Evolutionary conservation across 768 basidiomycete genomes (phyloP).

Genomic region (Pleurotus giganteus): DNA sequence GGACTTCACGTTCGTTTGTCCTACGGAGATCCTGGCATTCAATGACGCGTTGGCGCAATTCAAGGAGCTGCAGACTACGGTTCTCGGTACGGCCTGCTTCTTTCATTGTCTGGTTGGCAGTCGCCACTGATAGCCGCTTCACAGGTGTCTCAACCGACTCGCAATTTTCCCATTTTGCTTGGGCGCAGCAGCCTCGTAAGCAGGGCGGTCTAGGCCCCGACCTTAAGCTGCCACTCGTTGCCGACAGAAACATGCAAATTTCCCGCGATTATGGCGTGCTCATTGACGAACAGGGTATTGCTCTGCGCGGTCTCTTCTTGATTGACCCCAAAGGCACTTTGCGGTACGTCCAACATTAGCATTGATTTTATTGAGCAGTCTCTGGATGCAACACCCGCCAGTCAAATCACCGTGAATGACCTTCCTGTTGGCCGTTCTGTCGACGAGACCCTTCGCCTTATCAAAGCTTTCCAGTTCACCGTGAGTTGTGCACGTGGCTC

Average conservation of each 20-base stretch:
- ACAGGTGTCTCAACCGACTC: constrained; percentile 86
- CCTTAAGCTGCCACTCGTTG: constrained; percentile 79
- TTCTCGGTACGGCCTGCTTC: constrained; percentile 63
- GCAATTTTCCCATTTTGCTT: constrained; percentile 83
- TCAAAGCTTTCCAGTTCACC: constrained; percentile 92
- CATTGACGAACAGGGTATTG: constrained; percentile 84
- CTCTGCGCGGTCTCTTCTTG: constrained; percentile 84
- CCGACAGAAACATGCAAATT: constrained; percentile 77
- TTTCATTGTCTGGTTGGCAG: not conserved
- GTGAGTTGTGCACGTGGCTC: constrained; percentile 38
- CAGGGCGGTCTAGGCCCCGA: constrained; percentile 89
- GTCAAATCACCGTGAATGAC: constrained; percentile 89
- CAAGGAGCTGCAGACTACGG: constrained; percentile 66
- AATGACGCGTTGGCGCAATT: constrained; percentile 83
- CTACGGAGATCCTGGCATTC: constrained; percentile 96
- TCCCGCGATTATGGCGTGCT: constrained; percentile 86
- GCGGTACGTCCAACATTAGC: constrained; percentile 40
- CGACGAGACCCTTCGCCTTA: constrained; percentile 85
- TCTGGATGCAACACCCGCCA: constrained; percentile 20
- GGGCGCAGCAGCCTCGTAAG: constrained; percentile 79
- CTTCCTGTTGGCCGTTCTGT: constrained; percentile 94
- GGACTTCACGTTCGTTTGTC: constrained; percentile 89
- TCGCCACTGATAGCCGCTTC: not conserved
- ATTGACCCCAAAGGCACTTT: constrained; percentile 82
- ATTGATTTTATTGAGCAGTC: too few species aligned